Evolutionary conservation across 805 yeast genomes (phyloP), one percentile per base, ranked within the genome.

Genomic region (Candida bentonensis): DNA sequence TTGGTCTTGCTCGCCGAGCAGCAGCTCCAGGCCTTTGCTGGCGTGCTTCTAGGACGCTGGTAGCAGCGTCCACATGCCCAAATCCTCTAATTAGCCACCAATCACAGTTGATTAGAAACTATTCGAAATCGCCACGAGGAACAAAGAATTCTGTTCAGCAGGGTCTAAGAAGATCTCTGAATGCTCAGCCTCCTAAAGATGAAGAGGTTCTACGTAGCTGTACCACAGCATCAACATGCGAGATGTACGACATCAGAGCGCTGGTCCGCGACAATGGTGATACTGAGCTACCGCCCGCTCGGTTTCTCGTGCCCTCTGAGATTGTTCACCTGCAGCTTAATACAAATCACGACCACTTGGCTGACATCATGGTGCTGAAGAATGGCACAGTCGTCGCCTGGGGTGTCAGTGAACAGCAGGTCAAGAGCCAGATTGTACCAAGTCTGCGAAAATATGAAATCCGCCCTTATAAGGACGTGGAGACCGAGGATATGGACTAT

Each of bases 401-500:
- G 95, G 86, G 86, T 5, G 62, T 84, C 51, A 62, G 66, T 15
- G 96, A 88, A 60, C 56, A 65, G 3, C 62, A 69, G 17, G 64
- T 82, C 3, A 44, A 51, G 20, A 46, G 49, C 2, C 46, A 49
- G 22, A 45, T 60, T 3, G 50, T 78, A 4, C 83, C 85, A 0
- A 47, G 74, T 15, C 61, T 85, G 2, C 57, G 65, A 40, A 52
- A 57, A 0, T 75, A 83, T 2, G 72, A 71, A 57, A 47, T 72
- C 2, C 63, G 69, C 3, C 61, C 73, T 1, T 73, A 73, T 47
- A 57, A 66, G 20, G 63, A 58, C 2, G 63, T 69, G 7, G 96
- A 87, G 53, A 75, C 85, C 30, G 96, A 87, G 57, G 96, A 88
- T 53, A 73, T 87, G 76, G 96, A 88, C 59, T 87, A 66, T 59